phyloP scores from a whole-genome alignment of 169 alveolate genomes.

The Cryptosporidium tyzzeri region DNA sequence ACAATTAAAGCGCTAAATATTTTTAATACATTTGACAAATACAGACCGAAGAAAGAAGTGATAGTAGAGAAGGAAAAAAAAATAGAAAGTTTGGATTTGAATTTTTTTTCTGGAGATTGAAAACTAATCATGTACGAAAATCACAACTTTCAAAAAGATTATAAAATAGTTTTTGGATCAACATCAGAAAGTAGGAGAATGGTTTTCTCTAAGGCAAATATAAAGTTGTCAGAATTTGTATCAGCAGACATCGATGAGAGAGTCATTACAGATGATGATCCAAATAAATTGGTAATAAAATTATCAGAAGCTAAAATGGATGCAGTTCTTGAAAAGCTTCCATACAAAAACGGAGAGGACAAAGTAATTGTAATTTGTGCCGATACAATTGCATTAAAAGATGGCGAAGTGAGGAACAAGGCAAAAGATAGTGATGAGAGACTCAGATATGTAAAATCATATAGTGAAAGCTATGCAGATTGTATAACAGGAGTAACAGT shows the following conservation, averaged over 20 bases:
- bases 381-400: constrained; percentile 59
- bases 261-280: constrained; percentile 29
- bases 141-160: background rate
- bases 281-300: constrained; percentile 15
- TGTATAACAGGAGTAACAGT: constrained; percentile 52
- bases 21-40: too few relatives aligned
- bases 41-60: background rate
- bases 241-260: constrained; percentile 75
- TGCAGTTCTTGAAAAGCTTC: constrained; percentile 38
- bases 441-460: constrained; percentile 36
- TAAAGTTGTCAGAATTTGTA: constrained; percentile 22
- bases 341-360: constrained; percentile 4
- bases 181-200: constrained; percentile 57
- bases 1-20: background rate
- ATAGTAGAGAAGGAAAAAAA: background rate
- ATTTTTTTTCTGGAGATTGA: background rate
- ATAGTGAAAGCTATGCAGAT: constrained; percentile 56
- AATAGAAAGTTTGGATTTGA: background rate
- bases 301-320: constrained; percentile 47
- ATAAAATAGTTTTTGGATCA: constrained; percentile 50
- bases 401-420: constrained; percentile 69
- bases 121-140: background rate
- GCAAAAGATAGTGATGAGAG: constrained; percentile 39
- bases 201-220: constrained; percentile 19
- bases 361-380: constrained; percentile 61